Evolutionary conservation across 2,329 filamentous ascomycete species (phyloP).

Genomic region (Diplodia scrobiculata): DNA sequence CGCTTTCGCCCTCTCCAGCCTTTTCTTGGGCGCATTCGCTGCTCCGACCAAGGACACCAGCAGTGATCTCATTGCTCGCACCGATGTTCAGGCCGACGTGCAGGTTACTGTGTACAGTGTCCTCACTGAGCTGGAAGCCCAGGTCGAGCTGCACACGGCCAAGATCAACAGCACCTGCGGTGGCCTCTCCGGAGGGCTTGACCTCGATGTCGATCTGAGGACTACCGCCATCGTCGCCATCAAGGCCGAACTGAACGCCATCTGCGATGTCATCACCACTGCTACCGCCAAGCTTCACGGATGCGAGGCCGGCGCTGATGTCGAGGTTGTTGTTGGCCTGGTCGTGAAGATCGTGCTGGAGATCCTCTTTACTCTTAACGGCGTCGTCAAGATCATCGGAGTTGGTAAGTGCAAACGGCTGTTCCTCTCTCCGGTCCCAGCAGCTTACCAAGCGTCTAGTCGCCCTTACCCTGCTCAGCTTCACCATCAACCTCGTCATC

Average conservation of each 20-base stretch:
- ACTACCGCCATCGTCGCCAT: conserved; percentile 1
- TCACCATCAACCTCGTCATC: conserved; percentile 26
- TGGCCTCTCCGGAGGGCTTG: neutral
- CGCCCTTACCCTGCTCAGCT: conserved; percentile 13
- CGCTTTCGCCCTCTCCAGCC: conserved; percentile 16
- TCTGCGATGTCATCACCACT: conserved; percentile 7
- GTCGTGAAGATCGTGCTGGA: conserved; percentile 52
- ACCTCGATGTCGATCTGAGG: neutral
- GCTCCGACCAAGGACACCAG: conserved; percentile 11
- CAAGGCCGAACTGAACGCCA: conserved; percentile 20
- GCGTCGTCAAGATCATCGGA: conserved; percentile 48
- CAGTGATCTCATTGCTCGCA: neutral
- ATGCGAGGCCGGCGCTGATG: conserved; percentile 3
- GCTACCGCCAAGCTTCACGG: conserved; percentile 12
- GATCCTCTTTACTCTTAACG: conserved; percentile 49
- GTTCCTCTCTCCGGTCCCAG: neutral
- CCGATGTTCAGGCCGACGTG: neutral
- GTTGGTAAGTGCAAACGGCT: conserved; percentile 7
- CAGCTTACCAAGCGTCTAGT: neutral
- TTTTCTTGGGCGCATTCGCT: conserved; percentile 26
- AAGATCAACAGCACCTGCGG: conserved; percentile 22
- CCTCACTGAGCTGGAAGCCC: conserved; percentile 1
- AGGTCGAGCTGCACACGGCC: conserved; percentile 22
- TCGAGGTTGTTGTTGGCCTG: conserved; percentile 18
- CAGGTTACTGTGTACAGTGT: conserved; percentile 1